A percentile compares a stretch with the other conserved stretches of the same genome.
These are phyloP conservation scores for Saksenaea vasiformis DNA, from an alignment of 371 early-diverging fungal genomes.

Conservation along the genomic window DNA sequence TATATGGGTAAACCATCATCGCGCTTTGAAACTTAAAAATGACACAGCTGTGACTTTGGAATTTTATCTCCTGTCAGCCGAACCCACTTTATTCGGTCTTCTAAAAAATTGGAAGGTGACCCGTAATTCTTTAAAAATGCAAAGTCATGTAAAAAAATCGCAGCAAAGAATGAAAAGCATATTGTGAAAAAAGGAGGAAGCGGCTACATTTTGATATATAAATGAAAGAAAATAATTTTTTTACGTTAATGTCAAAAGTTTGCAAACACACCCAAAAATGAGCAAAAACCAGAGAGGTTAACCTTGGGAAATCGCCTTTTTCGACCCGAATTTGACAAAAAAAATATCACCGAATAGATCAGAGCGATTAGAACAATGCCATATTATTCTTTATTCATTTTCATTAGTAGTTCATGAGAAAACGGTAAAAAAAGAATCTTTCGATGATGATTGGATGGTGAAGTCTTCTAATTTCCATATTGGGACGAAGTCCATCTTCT, in stretches of 20 bases:
- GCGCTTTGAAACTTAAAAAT: conserved; percentile 1
- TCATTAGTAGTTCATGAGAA: neutral
- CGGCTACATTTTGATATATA: neutral
- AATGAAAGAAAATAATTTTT: neutral
- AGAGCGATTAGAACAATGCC: neutral
- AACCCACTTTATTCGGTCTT: no score
- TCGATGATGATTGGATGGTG: neutral
- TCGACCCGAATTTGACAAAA: neutral
- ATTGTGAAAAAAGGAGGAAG: no score
- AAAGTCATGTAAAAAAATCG: no score
- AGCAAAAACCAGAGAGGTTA: neutral
- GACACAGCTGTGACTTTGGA: conserved; percentile 3
- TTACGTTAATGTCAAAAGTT: neutral
- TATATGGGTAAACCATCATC: neutral
- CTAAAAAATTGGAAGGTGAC: no score
- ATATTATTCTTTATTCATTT: neutral
- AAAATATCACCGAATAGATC: no score
- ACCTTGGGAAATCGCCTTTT: neutral
- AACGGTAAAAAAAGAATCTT: no score
- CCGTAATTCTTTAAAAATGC: no score
- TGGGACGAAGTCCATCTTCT: no score
- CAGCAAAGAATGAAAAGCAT: no score
- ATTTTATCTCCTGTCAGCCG: conserved; percentile 85
- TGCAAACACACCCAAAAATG: neutral
- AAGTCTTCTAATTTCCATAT: neutral